Percentiles rank a stretch among this genome's conserved stretches.
Evolutionary conservation across 1,139 yeast genomes (phyloP).

Genomic region (Neolecta irregularis): DNA sequence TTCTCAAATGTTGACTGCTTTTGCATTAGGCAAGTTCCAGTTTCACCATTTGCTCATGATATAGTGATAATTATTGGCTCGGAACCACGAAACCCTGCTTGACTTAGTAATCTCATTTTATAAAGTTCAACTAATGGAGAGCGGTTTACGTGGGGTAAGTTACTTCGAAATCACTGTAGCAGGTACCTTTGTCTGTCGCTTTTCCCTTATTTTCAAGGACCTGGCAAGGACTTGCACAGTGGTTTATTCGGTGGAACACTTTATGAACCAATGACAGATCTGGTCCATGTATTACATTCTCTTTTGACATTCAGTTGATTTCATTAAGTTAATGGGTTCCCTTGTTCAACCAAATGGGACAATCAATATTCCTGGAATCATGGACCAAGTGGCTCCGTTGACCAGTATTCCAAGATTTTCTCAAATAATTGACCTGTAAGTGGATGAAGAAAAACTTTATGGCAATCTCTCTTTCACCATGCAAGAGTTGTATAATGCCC

Average conservation of each 20-base stretch:
- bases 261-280: slow-evolving; percentile 95
- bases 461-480: slow-evolving; percentile 75
- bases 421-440: slow-evolving; percentile 1
- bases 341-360: slow-evolving; percentile 63
- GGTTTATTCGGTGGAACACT: slow-evolving; percentile 96
- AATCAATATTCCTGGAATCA: slow-evolving; percentile 73
- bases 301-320: background rate
- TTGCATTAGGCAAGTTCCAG: no score
- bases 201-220: slow-evolving; percentile 22
- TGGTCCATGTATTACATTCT: slow-evolving; percentile 34
- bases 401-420: slow-evolving; percentile 29
- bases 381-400: slow-evolving; percentile 88
- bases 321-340: slow-evolving; percentile 32
- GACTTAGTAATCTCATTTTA: no score
- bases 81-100: slow-evolving; percentile 93
- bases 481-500: slow-evolving; percentile 70
- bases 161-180: slow-evolving; percentile 68
- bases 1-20: slow-evolving; percentile 85
- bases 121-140: no score
- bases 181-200: slow-evolving; percentile 29
- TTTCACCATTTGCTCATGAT: no score
- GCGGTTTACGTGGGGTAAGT: slow-evolving; percentile 91
- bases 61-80: slow-evolving; percentile 96
- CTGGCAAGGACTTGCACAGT: slow-evolving; percentile 92
- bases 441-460: slow-evolving; percentile 55